phyloP scores from a whole-genome alignment of 2,329 filamentous ascomycete species.

The Penicillium sp. region DNA sequence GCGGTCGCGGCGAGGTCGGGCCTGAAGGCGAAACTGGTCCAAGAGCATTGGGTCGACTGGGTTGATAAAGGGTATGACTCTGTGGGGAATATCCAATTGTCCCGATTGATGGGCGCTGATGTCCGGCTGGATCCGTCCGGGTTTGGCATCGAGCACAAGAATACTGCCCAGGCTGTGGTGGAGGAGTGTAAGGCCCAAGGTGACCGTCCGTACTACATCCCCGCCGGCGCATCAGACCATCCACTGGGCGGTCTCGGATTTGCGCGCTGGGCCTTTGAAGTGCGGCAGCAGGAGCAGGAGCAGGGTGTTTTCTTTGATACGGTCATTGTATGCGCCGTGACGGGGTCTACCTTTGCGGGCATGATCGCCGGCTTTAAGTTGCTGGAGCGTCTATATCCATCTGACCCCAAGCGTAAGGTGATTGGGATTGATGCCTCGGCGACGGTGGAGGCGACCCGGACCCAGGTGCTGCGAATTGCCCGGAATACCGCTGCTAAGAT shows the following conservation, averaged over 20 bases:
- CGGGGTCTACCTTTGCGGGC: constrained; percentile 71
- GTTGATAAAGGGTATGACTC: constrained; percentile 62
- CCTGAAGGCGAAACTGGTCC: constrained; percentile 56
- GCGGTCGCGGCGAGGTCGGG: constrained; percentile 64
- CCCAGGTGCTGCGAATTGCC: constrained; percentile 70
- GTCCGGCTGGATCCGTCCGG: constrained; percentile 62
- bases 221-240: constrained; percentile 72
- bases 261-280: constrained; percentile 72
- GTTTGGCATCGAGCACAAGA: constrained; percentile 73
- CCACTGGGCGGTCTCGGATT: constrained; percentile 72
- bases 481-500: constrained; percentile 66
- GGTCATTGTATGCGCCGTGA: constrained; percentile 71
- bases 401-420: constrained; percentile 54
- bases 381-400: constrained; percentile 53
- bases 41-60: constrained; percentile 72
- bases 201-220: constrained; percentile 71
- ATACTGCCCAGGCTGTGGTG: constrained; percentile 59
- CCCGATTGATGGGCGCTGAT: constrained; percentile 69
- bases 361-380: constrained; percentile 76
- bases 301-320: constrained; percentile 69
- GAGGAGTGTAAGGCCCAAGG: constrained; percentile 58
- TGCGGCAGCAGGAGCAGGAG: constrained; percentile 65
- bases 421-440: constrained; percentile 70
- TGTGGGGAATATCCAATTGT: constrained; percentile 74
- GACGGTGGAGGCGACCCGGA: constrained; percentile 64